Evolutionary conservation across 805 yeast species (phyloP), one percentile per base, ranked within the genome.

Genomic region (Metschnikowia sp.): DNA sequence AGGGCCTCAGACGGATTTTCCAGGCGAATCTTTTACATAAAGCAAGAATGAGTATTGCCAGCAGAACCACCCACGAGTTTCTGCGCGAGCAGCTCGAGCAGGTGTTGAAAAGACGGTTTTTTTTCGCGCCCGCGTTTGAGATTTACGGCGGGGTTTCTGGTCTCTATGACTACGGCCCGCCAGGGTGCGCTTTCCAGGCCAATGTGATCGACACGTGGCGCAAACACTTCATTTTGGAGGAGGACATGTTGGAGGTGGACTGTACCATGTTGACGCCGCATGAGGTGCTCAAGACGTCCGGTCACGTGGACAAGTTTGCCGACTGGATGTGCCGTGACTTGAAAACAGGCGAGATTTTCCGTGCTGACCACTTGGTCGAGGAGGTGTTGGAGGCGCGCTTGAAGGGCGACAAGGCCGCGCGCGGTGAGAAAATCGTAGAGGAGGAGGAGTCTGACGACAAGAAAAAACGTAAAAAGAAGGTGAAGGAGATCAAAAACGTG

Each of bases 281-380:
- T 63, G 99, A 95, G 68, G 99, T 94, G 32, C 78, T 94, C 68
- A 95, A 95, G 76, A 95, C 99, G 38, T 92, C 98, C 42, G 99
- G 99, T 60, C 99, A 94, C 70, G 99, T 94, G 55, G 99, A 94
- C 70, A 94, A 94, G 77, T 94, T 94, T 66, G 88, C 97, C 56
- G 99, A 94, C 70, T 94, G 96, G 97, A 94, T 94, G 99, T 90
- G 97, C 71, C 84, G 87, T 62, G 99, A 94, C 70, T 75, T 83
- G 62, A 88, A 88, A 66, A 88, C 97, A 36, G 99, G 99, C 57
- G 99, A 94, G 74, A 94, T 94, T 59, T 94, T 94, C 78, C 82
- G 99, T 73, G 98, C 97, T 44, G 99, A 94, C 70, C 99, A 94
- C 70, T 76, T 94, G 61, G 96, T 94, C 42, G 99, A 94, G 75